phyloP scores from a whole-genome alignment of 2,329 filamentous ascomycete genomes.

The Ceratocystis cacaofunesta region DNA sequence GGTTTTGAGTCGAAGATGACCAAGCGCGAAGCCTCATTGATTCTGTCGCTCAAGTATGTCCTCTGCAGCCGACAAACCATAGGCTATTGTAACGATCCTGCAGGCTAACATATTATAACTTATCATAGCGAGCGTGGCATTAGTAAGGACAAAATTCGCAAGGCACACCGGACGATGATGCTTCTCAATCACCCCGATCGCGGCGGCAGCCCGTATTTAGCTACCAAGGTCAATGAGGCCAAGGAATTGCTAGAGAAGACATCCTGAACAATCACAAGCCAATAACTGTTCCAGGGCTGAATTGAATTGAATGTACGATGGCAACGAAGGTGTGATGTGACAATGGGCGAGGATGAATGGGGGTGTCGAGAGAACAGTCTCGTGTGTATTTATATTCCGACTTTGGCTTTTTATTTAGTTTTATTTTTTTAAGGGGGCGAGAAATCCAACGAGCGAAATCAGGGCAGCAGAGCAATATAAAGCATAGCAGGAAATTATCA shows the following conservation, averaged over 20 bases:
- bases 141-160: slow-evolving; percentile 86
- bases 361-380: neutral
- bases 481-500: no score
- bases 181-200: slow-evolving; percentile 95
- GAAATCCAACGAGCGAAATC: neutral
- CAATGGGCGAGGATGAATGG: neutral
- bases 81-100: slow-evolving; percentile 7
- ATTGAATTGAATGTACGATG: no score
- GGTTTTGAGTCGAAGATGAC: slow-evolving; percentile 97
- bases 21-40: slow-evolving; percentile 75
- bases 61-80: neutral
- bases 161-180: slow-evolving; percentile 92
- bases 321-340: no score
- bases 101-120: neutral
- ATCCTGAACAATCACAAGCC: slow-evolving; percentile 17
- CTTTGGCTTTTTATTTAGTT: neutral
- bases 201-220: slow-evolving; percentile 88
- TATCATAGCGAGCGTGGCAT: slow-evolving; percentile 60
- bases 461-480: no score
- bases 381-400: slow-evolving; percentile 11
- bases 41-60: slow-evolving; percentile 71
- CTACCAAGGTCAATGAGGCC: slow-evolving; percentile 96
- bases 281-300: no score
- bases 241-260: slow-evolving; percentile 89
- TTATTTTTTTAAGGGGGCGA: neutral